Conservation (phyloP, 2,329 filamentous ascomycete species). For the Lasiodiplodia citricola region DNA sequence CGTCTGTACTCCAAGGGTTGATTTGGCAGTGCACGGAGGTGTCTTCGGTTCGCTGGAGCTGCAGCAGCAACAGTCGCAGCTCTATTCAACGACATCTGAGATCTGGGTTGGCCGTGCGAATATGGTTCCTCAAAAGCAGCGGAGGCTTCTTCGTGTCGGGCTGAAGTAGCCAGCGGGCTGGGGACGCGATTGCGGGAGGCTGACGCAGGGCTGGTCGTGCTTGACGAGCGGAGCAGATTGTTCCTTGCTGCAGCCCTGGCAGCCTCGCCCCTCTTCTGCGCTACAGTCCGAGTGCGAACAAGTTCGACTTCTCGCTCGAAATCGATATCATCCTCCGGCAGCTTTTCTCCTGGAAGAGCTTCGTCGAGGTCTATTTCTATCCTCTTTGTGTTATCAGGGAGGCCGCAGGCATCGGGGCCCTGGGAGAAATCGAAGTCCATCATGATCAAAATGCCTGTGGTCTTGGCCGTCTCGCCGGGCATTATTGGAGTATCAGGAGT, state of each 20-base stretch:
- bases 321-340: conserved; percentile 47
- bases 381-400: conserved; percentile 32
- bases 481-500: conserved; percentile 20
- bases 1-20: conserved; percentile 67
- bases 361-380: conserved; percentile 45
- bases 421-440: conserved; percentile 45
- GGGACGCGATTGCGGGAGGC: conserved; percentile 26
- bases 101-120: conserved; percentile 46
- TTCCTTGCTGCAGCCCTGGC: conserved; percentile 34
- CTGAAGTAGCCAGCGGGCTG: conserved; percentile 24
- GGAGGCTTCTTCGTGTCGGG: conserved; percentile 39
- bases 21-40: conserved; percentile 63
- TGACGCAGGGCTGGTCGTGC: conserved; percentile 33
- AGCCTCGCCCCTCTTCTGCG: conserved; percentile 41
- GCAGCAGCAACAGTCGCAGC: conserved; percentile 60
- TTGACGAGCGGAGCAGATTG: conserved; percentile 38
- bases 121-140: conserved; percentile 48
- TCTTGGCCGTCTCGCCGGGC: conserved; percentile 24
- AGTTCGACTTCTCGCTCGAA: conserved; percentile 49
- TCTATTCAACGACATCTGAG: conserved; percentile 45
- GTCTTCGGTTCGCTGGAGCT: conserved; percentile 73
- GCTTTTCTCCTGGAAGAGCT: conserved; percentile 43
- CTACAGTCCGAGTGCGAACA: conserved; percentile 45
- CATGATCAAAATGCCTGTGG: conserved; percentile 45
- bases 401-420: conserved; percentile 26